A percentile compares a stretch with the other conserved stretches of the same genome.
These are phyloP conservation scores for Lodderomyces theae DNA, from an alignment of 1,139 yeast genomes.

Conservation along the genomic window DNA sequence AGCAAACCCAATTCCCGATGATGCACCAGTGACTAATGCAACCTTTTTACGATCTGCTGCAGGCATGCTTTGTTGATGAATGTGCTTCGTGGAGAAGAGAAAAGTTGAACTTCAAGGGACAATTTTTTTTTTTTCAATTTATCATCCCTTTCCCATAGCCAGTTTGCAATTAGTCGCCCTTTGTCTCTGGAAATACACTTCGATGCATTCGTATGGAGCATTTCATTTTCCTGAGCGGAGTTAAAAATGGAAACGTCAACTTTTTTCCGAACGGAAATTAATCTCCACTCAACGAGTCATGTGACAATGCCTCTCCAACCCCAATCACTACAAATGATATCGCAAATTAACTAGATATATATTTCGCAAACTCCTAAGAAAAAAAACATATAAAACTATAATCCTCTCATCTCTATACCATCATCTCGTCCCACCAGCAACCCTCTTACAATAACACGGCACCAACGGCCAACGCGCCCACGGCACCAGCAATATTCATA, in stretches of 20 bases:
- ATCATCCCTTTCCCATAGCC: too few relatives aligned
- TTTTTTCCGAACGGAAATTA: too few relatives aligned
- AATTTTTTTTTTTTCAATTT: too few relatives aligned
- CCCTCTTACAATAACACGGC: constrained; percentile 39
- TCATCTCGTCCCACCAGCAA: not conserved
- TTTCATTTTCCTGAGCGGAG: too few relatives aligned
- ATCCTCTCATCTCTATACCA: not conserved
- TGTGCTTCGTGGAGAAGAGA: not conserved
- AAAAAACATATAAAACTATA: not conserved
- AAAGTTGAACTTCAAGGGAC: not conserved
- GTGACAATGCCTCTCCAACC: too few relatives aligned
- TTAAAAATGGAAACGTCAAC: too few relatives aligned
- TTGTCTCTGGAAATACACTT: too few relatives aligned
- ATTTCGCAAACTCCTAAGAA: too few relatives aligned
- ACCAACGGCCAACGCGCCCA: constrained; percentile 47
- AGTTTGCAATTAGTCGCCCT: too few relatives aligned
- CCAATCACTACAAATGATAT: too few relatives aligned
- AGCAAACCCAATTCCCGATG: constrained; percentile 77
- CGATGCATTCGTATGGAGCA: too few relatives aligned
- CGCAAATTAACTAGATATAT: constrained; percentile 2
- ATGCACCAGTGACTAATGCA: constrained; percentile 75
- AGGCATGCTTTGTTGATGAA: not conserved
- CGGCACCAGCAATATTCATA: constrained; percentile 33
- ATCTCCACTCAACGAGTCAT: too few relatives aligned
- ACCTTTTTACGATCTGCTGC: constrained; percentile 24